Conservation (phyloP, 768 basidiomycete species). For the Psilocybe cubensis region DNA sequence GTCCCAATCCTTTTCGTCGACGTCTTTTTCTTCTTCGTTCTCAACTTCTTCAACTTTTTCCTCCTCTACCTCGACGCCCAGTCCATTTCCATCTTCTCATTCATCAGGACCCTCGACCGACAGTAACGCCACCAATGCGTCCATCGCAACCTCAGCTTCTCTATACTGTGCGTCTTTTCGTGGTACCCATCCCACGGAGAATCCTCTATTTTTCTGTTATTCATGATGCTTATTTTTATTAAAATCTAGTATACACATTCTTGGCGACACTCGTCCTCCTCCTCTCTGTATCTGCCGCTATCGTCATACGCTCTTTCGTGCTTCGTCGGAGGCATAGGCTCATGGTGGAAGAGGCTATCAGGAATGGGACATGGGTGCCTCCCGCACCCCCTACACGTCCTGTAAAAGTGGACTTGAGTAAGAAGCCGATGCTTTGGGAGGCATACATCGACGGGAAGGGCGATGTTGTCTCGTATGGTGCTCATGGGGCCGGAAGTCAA, state of each 20-base stretch:
- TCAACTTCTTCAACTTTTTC: background rate
- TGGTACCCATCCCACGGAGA: background rate
- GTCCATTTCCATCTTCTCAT: background rate
- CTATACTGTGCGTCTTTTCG: conserved; percentile 34
- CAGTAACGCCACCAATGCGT: background rate
- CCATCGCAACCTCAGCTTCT: conserved; percentile 30
- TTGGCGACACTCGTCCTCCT: conserved; percentile 72
- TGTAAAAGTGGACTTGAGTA: conserved; percentile 40
- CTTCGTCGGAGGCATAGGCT: conserved; percentile 64
- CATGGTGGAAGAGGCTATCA: conserved; percentile 64
- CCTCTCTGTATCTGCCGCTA: conserved; percentile 66
- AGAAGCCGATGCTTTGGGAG: conserved; percentile 54
- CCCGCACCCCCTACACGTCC: conserved; percentile 30
- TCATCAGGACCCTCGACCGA: background rate
- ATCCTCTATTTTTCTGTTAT: background rate
- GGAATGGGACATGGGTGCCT: conserved; percentile 63
- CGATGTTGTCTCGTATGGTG: background rate
- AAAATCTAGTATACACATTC: conserved; percentile 46
- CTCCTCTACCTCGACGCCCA: background rate
- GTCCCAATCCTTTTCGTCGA: conserved; percentile 2
- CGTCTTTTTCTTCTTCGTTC: too few relatives aligned
- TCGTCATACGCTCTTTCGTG: conserved; percentile 65
- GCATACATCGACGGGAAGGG: conserved; percentile 38
- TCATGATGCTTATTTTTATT: background rate
- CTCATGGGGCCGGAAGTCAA: conserved; percentile 10